These are phyloP conservation scores for Mucuna pruriens DNA, from an alignment of 306 rosid species.

Conservation along the genomic window DNA sequence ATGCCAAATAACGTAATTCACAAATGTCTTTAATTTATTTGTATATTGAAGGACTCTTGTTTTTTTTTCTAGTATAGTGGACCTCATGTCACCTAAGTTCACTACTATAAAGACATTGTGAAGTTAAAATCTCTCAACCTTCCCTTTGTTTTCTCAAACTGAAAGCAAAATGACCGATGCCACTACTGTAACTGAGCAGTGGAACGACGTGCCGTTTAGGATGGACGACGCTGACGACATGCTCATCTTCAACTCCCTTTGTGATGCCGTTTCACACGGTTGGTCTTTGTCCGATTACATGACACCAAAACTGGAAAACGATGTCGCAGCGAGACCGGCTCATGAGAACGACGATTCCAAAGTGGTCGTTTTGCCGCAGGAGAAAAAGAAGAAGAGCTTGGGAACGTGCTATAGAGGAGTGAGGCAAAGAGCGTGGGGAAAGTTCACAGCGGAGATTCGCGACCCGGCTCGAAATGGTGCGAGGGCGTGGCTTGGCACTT, in stretches of 20 bases:
- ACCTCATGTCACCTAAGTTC: too few relatives aligned
- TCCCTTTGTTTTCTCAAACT: neutral
- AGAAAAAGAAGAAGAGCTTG: neutral
- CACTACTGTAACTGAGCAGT: slow-evolving; percentile 39
- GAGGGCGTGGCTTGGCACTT: slow-evolving; percentile 69
- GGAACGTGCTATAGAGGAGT: slow-evolving; percentile 60
- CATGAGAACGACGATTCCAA: neutral
- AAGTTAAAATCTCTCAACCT: too few relatives aligned
- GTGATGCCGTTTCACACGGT: slow-evolving; percentile 47
- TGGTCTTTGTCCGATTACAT: slow-evolving; percentile 50
- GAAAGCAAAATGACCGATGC: neutral
- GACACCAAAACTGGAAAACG: neutral
- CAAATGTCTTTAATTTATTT: too few relatives aligned
- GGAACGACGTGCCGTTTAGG: slow-evolving; percentile 60
- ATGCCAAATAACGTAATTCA: too few relatives aligned
- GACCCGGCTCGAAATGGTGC: slow-evolving; percentile 64
- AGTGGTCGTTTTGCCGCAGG: neutral
- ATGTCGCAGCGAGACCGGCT: neutral
- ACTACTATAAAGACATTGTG: too few relatives aligned
- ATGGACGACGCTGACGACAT: slow-evolving; percentile 58
- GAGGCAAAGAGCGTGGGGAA: slow-evolving; percentile 65
- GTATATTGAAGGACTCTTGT: too few relatives aligned
- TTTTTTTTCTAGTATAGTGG: too few relatives aligned
- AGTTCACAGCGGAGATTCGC: slow-evolving; percentile 64
- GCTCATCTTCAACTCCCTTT: slow-evolving; percentile 53